Evolutionary conservation across 345 rosid species (phyloP).

Genomic region (Lumnitzera racemosa): DNA sequence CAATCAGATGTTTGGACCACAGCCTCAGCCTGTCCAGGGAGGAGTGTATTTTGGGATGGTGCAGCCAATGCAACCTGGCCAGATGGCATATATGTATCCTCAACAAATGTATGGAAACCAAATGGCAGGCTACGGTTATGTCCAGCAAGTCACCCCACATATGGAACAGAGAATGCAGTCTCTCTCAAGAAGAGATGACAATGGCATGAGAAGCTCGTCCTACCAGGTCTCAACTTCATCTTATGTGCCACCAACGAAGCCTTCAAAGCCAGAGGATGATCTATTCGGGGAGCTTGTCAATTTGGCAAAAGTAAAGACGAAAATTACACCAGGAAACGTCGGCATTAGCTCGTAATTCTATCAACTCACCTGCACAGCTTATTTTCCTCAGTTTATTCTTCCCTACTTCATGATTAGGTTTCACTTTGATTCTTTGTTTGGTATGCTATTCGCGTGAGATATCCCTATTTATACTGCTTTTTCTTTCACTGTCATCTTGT

Average conservation of each 20-base stretch:
- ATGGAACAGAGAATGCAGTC: slow-evolving; percentile 16
- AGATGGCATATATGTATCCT: slow-evolving; percentile 1
- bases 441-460: too few species aligned
- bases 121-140: not conserved
- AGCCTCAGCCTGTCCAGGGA: not conserved
- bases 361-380: too few species aligned
- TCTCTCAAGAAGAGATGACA: slow-evolving; percentile 43
- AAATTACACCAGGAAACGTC: too few species aligned
- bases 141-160: too few species aligned
- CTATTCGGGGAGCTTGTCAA: too few species aligned
- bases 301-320: too few species aligned
- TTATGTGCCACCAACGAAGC: slow-evolving; percentile 39
- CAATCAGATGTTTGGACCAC: not conserved
- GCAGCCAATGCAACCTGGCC: slow-evolving; percentile 4
- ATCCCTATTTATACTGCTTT: too few species aligned
- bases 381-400: too few species aligned
- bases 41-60: not conserved
- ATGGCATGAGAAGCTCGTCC: slow-evolving; percentile 23
- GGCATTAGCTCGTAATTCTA: too few species aligned
- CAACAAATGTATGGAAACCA: slow-evolving; percentile 3
- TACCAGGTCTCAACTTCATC: slow-evolving; percentile 47
- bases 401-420: too few species aligned
- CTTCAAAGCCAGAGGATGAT: slow-evolving; percentile 35
- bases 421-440: too few species aligned
- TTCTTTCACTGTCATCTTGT: too few species aligned